Conservation (phyloP, 257 asterid genomes). For the Voacanga thouarsii region DNA sequence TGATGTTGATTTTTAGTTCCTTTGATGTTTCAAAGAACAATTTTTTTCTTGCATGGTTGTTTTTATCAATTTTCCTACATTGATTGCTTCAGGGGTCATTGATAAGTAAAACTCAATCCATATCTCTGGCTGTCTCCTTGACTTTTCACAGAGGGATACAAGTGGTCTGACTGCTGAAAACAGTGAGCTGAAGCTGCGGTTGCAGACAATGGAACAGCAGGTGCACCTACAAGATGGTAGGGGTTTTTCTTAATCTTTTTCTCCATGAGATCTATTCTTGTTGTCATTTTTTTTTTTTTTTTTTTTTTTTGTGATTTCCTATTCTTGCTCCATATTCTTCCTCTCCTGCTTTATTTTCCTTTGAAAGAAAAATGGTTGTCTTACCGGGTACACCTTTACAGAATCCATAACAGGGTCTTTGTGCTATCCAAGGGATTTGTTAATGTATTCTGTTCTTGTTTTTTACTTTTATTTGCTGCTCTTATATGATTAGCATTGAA, state of each 20-base stretch:
- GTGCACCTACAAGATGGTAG: constrained; percentile 96
- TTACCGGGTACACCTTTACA: background rate
- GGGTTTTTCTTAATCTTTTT: background rate
- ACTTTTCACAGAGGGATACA: constrained; percentile 74
- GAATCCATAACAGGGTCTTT: background rate
- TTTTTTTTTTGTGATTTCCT: background rate
- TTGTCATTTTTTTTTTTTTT: no score
- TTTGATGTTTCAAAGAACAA: background rate
- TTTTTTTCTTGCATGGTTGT: background rate
- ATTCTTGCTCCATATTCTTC: background rate
- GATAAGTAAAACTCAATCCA: background rate
- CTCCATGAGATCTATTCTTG: background rate
- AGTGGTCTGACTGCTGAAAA: constrained; percentile 82
- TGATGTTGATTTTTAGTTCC: background rate
- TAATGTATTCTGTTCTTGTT: background rate
- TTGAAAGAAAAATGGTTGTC: background rate
- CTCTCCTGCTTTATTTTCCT: background rate
- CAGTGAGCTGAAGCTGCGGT: constrained; percentile 85
- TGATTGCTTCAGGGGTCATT: background rate
- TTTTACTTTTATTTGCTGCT: background rate
- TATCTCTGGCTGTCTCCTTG: background rate
- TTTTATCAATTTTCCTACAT: background rate
- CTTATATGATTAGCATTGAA: background rate
- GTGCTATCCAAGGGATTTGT: background rate
- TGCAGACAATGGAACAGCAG: constrained; percentile 94